phyloP scores from a whole-genome alignment of 2,329 filamentous ascomycete species.

The Fusarium lateritium region DNA sequence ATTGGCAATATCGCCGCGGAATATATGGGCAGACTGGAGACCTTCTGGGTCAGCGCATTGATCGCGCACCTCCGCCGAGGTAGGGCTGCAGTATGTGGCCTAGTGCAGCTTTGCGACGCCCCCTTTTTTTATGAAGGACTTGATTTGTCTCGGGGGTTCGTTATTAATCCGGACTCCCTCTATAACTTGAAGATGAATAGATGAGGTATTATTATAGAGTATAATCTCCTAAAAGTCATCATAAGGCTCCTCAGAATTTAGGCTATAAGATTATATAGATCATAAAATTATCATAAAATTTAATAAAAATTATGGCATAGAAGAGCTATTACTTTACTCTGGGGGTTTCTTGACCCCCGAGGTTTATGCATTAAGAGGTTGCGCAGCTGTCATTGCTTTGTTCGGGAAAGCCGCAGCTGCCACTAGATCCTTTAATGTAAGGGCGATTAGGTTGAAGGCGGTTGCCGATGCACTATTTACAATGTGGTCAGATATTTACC shows the following conservation, averaged over 20 bases:
- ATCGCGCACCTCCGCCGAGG: conserved; percentile 8
- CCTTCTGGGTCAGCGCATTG: conserved; percentile 13
- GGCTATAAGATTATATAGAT: too few species aligned
- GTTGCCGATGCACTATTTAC: neutral
- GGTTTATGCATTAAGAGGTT: neutral
- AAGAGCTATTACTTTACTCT: too few species aligned
- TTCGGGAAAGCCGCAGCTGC: neutral
- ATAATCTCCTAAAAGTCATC: too few species aligned
- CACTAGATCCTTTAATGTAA: neutral
- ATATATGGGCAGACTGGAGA: neutral
- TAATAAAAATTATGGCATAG: too few species aligned
- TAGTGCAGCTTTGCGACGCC: neutral
- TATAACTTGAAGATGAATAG: too few species aligned
- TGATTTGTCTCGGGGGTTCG: too few species aligned
- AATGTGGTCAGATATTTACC: neutral
- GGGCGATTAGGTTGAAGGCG: neutral
- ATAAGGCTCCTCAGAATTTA: too few species aligned
- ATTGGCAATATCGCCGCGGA: conserved; percentile 28
- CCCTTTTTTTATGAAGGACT: conserved; percentile 10
- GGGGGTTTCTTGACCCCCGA: too few species aligned
- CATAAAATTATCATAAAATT: too few species aligned
- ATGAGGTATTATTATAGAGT: too few species aligned
- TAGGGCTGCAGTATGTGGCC: neutral
- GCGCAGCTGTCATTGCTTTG: neutral
- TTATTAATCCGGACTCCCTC: too few species aligned